phyloP scores from a whole-genome alignment of 2,329 filamentous ascomycete species.

The Hysterium pulicare region DNA sequence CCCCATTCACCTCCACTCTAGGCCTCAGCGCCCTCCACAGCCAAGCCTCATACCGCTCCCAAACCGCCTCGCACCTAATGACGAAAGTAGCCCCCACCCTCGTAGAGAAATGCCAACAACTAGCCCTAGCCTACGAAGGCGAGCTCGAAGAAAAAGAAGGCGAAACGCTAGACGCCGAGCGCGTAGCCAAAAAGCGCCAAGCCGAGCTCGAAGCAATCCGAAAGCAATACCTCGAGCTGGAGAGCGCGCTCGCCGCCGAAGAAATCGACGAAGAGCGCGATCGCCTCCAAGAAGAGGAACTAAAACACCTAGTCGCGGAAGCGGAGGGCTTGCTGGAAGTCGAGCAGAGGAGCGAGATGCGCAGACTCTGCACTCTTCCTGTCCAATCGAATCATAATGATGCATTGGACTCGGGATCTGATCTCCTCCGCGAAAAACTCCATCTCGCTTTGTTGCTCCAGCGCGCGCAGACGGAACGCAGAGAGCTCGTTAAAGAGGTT shows the following conservation, averaged over 20 bases:
- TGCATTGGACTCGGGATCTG: conserved; percentile 24
- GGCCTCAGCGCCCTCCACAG: conserved; percentile 16
- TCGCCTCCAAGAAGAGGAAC: conserved; percentile 31
- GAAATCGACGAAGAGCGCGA: conserved; percentile 37
- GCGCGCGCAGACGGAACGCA: conserved; percentile 57
- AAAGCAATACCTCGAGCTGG: conserved; percentile 57
- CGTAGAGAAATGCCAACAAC: conserved; percentile 43
- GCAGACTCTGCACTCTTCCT: conserved; percentile 25
- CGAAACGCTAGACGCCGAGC: conserved; percentile 46
- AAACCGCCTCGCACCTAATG: conserved; percentile 58
- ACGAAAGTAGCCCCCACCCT: conserved; percentile 58
- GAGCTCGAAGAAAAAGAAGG: conserved; percentile 70
- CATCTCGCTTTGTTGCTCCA: conserved; percentile 57
- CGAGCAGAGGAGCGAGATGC: conserved; percentile 42
- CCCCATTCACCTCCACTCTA: conserved; percentile 20
- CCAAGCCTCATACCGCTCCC: conserved; percentile 37
- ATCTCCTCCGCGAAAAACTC: conserved; percentile 51
- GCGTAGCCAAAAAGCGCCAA: conserved; percentile 57
- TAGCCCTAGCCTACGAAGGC: conserved; percentile 60
- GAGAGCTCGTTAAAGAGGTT: conserved; percentile 63
- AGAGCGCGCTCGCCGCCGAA: conserved; percentile 19
- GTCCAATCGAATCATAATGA: conserved; percentile 13
- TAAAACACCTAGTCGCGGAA: conserved; percentile 36
- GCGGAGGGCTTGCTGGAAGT: conserved; percentile 43
- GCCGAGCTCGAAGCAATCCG: conserved; percentile 62